Percentiles rank a stretch among this genome's conserved stretches.
Conservation (phyloP, 2,329 filamentous ascomycete genomes). For the Fusarium luffae region DNA sequence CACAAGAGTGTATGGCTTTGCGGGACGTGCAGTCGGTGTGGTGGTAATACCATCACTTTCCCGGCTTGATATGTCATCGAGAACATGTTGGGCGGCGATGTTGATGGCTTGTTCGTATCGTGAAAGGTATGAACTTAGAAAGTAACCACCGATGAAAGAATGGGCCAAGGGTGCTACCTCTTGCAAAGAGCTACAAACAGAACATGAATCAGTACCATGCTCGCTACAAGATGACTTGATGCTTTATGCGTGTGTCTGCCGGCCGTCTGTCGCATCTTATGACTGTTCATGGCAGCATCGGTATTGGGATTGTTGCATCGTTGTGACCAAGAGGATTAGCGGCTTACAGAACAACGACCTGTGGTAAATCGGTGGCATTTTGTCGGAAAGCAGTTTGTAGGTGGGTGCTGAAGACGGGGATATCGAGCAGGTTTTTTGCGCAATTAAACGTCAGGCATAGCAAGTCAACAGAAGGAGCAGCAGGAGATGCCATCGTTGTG, state of each 20-base stretch:
- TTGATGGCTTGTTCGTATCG: conserved; percentile 78
- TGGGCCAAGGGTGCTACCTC: conserved; percentile 88
- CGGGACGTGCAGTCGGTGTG: conserved; percentile 31
- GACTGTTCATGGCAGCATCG: conserved; percentile 15
- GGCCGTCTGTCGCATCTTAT: conserved; percentile 11
- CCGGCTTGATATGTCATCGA: conserved; percentile 17
- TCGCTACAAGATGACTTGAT: conserved; percentile 17
- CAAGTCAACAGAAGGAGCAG: conserved; percentile 65
- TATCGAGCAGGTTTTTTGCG: conserved; percentile 76
- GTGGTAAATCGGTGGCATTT: conserved; percentile 60
- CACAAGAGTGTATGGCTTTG: conserved; percentile 74
- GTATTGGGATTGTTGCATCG: conserved; percentile 11
- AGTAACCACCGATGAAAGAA: conserved; percentile 86
- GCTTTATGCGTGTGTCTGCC: conserved; percentile 2
- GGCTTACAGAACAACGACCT: conserved; percentile 68
- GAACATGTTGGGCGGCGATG: conserved; percentile 60
- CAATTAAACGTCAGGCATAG: conserved; percentile 93
- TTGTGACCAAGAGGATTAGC: conserved; percentile 28
- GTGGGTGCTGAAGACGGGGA: conserved; percentile 76
- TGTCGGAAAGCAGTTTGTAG: conserved; percentile 70
- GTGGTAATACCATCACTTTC: conserved; percentile 9
- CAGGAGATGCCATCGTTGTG: conserved; percentile 55
- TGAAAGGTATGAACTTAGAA: conserved; percentile 79
- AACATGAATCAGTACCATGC: conserved; percentile 40
- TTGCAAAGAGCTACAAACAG: conserved; percentile 75